Conservation (phyloP, 140 eudicot species). For the Cichorium intybus region DNA sequence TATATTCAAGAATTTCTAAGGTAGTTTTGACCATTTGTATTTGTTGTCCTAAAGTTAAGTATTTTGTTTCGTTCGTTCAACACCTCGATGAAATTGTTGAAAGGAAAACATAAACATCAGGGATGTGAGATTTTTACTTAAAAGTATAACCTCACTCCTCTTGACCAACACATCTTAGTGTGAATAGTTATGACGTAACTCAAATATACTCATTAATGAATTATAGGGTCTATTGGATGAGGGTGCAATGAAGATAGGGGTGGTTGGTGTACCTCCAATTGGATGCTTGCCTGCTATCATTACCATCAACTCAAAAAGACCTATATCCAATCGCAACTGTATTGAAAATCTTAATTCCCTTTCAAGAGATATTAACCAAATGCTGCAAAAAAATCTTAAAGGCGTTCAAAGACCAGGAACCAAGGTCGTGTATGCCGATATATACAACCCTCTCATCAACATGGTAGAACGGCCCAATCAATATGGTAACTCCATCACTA, state of each 20-base stretch:
- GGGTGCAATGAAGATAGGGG: slow-evolving; percentile 53
- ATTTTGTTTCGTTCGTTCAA: too few relatives aligned
- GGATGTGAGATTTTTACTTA: too few relatives aligned
- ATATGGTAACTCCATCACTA: slow-evolving; percentile 37
- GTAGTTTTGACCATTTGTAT: too few relatives aligned
- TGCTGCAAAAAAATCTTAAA: slow-evolving; percentile 34
- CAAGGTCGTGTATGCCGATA: slow-evolving; percentile 36
- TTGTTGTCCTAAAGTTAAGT: too few relatives aligned
- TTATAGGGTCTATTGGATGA: slow-evolving; percentile 34
- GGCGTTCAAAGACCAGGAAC: slow-evolving; percentile 26
- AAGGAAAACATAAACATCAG: too few relatives aligned
- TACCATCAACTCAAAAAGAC: slow-evolving; percentile 38
- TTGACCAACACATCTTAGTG: background rate
- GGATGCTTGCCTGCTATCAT: slow-evolving; percentile 70
- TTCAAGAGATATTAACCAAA: slow-evolving; percentile 37
- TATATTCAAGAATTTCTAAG: too few relatives aligned
- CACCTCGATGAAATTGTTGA: too few relatives aligned
- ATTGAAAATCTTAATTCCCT: slow-evolving; percentile 30
- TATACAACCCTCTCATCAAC: slow-evolving; percentile 40
- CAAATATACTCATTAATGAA: background rate
- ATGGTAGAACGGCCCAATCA: slow-evolving; percentile 40
- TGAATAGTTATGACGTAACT: background rate
- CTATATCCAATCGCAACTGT: slow-evolving; percentile 38
- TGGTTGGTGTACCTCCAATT: slow-evolving; percentile 62
- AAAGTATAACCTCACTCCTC: too few relatives aligned